These are phyloP conservation scores for Russula emetica DNA, from an alignment of 768 basidiomycete genomes.

Conservation along the genomic window DNA sequence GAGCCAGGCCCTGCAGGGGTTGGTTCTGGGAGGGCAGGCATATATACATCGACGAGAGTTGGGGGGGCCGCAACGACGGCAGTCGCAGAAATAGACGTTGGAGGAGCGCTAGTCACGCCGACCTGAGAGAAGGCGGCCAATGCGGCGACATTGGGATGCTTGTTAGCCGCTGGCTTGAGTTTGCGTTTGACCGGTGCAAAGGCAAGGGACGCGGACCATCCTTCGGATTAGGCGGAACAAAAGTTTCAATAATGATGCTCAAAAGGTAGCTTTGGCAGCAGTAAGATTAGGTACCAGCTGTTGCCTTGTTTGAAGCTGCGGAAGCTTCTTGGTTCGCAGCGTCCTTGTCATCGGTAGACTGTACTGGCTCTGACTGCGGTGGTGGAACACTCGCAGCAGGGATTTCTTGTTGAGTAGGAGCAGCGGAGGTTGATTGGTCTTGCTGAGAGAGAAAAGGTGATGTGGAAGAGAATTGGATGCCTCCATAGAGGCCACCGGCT, in stretches of 20 bases:
- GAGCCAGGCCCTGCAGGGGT: conserved; percentile 31
- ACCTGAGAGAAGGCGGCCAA: conserved; percentile 37
- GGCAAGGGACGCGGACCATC: conserved; percentile 86
- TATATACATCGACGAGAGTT: conserved; percentile 42
- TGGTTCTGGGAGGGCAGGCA: conserved; percentile 34
- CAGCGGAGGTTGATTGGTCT: conserved; percentile 34
- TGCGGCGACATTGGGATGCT: conserved; percentile 61
- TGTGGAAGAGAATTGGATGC: conserved; percentile 76
- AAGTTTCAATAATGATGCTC: conserved; percentile 22
- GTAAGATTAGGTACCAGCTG: conserved; percentile 53
- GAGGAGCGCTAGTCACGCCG: conserved; percentile 24
- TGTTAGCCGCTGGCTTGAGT: conserved; percentile 47
- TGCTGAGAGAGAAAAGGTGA: conserved; percentile 49
- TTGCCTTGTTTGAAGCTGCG: conserved; percentile 42
- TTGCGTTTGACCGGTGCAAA: conserved; percentile 75
- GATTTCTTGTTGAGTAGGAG: conserved; percentile 31
- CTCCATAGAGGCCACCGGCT: conserved; percentile 83
- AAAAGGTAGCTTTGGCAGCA: conserved; percentile 36
- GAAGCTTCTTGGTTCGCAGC: conserved; percentile 31
- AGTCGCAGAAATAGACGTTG: conserved; percentile 43
- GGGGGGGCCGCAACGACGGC: conserved; percentile 73
- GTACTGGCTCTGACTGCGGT: conserved; percentile 33
- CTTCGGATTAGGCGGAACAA: conserved; percentile 42
- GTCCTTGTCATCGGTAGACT: conserved; percentile 27
- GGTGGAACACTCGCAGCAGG: conserved; percentile 28